These are phyloP conservation scores for Hemisphaericaspora nanyangensis DNA, from an alignment of 805 yeast species.

Conservation along the genomic window DNA sequence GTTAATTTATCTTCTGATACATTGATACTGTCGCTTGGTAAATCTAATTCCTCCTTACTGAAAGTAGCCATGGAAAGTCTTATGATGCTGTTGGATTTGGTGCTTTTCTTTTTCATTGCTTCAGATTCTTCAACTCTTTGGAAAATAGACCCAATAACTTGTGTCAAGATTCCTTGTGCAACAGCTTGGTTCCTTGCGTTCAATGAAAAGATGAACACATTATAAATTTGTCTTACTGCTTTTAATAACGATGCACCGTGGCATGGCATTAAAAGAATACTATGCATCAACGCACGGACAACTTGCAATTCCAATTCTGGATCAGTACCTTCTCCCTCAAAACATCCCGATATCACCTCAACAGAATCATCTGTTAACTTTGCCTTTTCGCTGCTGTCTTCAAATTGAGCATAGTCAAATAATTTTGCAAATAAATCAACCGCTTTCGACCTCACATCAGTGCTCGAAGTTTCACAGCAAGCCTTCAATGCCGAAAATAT, in stretches of 20 bases:
- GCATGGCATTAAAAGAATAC: constrained; percentile 77
- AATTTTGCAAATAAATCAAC: constrained; percentile 84
- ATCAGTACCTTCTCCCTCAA: constrained; percentile 90
- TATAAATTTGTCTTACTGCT: constrained; percentile 91
- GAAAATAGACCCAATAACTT: constrained; percentile 81
- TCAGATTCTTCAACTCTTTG: constrained; percentile 50
- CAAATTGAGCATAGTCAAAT: constrained; percentile 81
- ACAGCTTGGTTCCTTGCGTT: constrained; percentile 83
- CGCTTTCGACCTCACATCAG: constrained; percentile 66
- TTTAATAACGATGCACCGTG: constrained; percentile 87
- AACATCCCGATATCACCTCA: constrained; percentile 77
- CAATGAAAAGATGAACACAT: constrained; percentile 81
- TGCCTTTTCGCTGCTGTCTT: constrained; percentile 50
- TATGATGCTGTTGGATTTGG: constrained; percentile 15
- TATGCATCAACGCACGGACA: constrained; percentile 85
- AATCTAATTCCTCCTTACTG: constrained; percentile 21
- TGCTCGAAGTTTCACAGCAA: constrained; percentile 65
- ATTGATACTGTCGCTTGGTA: constrained; percentile 6
- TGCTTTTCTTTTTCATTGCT: constrained; percentile 40
- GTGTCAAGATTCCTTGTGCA: constrained; percentile 93
- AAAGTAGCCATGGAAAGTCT: constrained; percentile 18
- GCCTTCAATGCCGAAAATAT: constrained; percentile 76
- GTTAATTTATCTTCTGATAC: constrained; percentile 42
- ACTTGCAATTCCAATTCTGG: constrained; percentile 88
- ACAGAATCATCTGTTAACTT: constrained; percentile 77